Base-by-base conservation (phyloP, 805 yeast species). In the Priceomyces castillae region DNA sequence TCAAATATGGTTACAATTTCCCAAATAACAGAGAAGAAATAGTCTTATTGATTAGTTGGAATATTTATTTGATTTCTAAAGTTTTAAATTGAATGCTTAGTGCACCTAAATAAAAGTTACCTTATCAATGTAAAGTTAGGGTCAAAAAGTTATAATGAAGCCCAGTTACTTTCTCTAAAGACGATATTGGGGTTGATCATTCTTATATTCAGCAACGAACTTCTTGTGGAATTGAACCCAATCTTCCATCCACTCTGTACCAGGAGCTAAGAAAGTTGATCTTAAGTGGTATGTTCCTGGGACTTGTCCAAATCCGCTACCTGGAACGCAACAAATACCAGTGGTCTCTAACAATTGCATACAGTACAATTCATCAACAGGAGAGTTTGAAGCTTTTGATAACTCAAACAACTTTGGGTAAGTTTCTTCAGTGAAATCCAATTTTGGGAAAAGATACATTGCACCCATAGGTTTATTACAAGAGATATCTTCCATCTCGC, bases 261-360 rank as follows among this genome's bases (percentile, higher is more conserved):
- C 98, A 12, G 98, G 97, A 11, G 99, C 95, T 58, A 94, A 74
- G 72, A 94, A 94, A 0, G 99, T 94, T 1, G 99, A 94, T 75
- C 99, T 83, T 56, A 94, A 77, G 61, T 94, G 99, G 69, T 76
- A 85, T 3, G 97, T 90, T 16, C 89, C 95, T 38, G 82, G 82
- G 38, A 75, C 84, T 68, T 94, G 99, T 25, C 98, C 97, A 57
- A 94, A 94, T 0, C 99, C 99, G 26, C 89, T 81, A 33, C 99
- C 99, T 23, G 99, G 98, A 49, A 94, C 95, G 35, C 95, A 88
- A 67, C 99, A 94, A 47, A 94, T 89, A 54, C 99, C 99, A 5
- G 99, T 90, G 37, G 69, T 64, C 51, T 92, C 92, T 52, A 94
- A 75, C 46, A 94, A 72, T 53, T 84, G 84, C 60, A 84, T 74